Percentiles rank a stretch among this genome's conserved stretches.
Conservation (phyloP, 2,329 filamentous ascomycete species). For the Cordyceps cateniannulata region DNA sequence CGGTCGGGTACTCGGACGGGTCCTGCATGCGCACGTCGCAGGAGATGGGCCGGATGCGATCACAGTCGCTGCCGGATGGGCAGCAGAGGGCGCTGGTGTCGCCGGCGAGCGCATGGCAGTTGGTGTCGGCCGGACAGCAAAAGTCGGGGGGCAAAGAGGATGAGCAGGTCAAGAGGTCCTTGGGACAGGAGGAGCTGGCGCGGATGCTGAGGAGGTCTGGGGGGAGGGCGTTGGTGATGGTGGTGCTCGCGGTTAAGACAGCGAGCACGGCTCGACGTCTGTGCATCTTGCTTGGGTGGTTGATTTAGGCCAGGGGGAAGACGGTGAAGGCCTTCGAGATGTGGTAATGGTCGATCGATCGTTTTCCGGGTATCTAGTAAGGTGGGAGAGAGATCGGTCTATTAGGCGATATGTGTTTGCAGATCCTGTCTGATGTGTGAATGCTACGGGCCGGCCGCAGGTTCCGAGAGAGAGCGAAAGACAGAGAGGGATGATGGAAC, state of each 20-base stretch:
- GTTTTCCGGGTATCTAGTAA: not conserved
- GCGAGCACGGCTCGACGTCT: not conserved
- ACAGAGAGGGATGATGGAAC: too few relatives aligned
- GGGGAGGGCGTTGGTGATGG: not conserved
- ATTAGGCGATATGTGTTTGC: not conserved
- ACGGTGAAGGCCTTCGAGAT: not conserved
- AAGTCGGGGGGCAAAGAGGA: slow-evolving; percentile 25
- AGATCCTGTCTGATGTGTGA: not conserved
- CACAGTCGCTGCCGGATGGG: slow-evolving; percentile 50
- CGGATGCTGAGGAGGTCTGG: not conserved
- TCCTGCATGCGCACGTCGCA: slow-evolving; percentile 61
- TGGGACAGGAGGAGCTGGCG: not conserved
- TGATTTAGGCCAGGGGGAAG: not conserved
- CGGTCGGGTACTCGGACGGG: slow-evolving; percentile 45
- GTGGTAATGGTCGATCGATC: not conserved
- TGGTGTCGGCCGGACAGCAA: slow-evolving; percentile 52
- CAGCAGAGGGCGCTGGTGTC: slow-evolving; percentile 66
- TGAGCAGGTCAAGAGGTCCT: not conserved
- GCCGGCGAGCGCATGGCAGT: slow-evolving; percentile 57
- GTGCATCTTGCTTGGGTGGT: not conserved
- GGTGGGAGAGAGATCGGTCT: not conserved
- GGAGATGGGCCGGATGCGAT: slow-evolving; percentile 54
- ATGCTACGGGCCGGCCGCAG: slow-evolving; percentile 8
- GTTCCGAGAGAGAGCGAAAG: not conserved
- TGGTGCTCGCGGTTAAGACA: not conserved